A percentile compares a stretch with the other conserved stretches of the same genome.
phyloP scores from a whole-genome alignment of 2,329 filamentous ascomycete species.

The Myriosclerotinia curreyana region DNA sequence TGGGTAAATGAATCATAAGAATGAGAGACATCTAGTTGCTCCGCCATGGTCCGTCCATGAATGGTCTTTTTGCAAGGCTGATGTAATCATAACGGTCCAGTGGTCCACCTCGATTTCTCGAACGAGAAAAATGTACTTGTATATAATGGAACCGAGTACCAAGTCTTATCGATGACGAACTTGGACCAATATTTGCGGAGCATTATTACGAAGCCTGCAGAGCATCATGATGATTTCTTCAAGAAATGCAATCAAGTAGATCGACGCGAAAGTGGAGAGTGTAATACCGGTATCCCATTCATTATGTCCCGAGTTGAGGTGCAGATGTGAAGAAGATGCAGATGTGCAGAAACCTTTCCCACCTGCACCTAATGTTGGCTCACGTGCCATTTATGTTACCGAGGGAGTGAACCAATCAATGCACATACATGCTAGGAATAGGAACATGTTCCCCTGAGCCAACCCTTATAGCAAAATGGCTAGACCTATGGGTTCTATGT shows the following conservation, averaged over 20 bases:
- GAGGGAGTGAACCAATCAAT: not conserved
- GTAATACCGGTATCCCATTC: not conserved
- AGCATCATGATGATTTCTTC: not conserved
- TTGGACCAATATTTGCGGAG: too few relatives aligned
- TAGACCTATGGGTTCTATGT: not conserved
- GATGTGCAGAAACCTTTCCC: not conserved
- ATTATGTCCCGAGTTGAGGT: not conserved
- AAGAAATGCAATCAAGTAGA: not conserved
- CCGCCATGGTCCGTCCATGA: too few relatives aligned
- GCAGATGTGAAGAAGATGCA: not conserved
- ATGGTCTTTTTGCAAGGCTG: too few relatives aligned
- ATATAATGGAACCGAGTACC: too few relatives aligned
- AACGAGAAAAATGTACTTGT: too few relatives aligned
- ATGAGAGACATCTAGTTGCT: too few relatives aligned
- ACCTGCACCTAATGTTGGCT: not conserved
- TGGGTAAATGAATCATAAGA: too few relatives aligned
- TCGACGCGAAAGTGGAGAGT: too few relatives aligned
- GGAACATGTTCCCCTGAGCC: not conserved
- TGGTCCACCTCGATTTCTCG: too few relatives aligned
- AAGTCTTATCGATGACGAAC: too few relatives aligned
- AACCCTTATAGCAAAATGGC: not conserved
- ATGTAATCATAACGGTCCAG: too few relatives aligned
- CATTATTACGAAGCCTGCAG: too few relatives aligned
- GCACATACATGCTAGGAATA: not conserved
- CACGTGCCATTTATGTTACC: conserved; percentile 5